These are phyloP conservation scores for Trypanosoma theileri DNA, from an alignment of 208 protist species.

Conservation along the genomic window DNA sequence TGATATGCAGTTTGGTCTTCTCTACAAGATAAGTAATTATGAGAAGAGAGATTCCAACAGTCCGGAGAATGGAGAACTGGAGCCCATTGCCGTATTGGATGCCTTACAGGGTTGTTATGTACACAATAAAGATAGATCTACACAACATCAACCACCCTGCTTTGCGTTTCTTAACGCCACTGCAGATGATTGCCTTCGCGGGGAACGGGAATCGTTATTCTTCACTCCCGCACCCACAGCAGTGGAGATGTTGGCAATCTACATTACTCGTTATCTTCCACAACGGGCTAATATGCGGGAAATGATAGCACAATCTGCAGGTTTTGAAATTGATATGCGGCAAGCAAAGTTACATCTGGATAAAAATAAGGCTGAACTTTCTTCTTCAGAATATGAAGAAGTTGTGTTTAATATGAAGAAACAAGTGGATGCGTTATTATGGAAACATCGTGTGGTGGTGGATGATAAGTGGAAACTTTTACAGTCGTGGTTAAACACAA, in stretches of 20 bases:
- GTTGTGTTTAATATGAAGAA: neutral
- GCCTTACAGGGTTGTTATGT: slow-evolving; percentile 6
- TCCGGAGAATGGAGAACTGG: neutral
- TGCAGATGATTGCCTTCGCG: neutral
- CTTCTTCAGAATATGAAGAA: neutral
- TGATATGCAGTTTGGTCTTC: slow-evolving; percentile 4
- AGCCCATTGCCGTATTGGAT: neutral
- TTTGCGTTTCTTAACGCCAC: neutral
- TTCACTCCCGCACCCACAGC: neutral
- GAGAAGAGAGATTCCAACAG: neutral
- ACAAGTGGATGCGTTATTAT: neutral
- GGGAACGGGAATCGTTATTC: neutral
- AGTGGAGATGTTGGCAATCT: neutral
- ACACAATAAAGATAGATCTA: neutral
- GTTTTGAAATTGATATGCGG: neutral
- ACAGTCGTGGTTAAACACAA: neutral
- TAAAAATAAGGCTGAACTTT: neutral
- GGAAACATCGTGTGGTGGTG: neutral
- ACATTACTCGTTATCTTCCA: neutral
- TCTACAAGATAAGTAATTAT: neutral
- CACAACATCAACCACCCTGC: neutral
- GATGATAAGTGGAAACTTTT: neutral
- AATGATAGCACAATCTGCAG: neutral
- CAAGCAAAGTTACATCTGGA: neutral
- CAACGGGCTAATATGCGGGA: neutral